A percentile compares a stretch with the other conserved stretches of the same genome.
Evolutionary conservation across 345 rosid genomes (phyloP).

Genomic region (Euphorbia lathyris): DNA sequence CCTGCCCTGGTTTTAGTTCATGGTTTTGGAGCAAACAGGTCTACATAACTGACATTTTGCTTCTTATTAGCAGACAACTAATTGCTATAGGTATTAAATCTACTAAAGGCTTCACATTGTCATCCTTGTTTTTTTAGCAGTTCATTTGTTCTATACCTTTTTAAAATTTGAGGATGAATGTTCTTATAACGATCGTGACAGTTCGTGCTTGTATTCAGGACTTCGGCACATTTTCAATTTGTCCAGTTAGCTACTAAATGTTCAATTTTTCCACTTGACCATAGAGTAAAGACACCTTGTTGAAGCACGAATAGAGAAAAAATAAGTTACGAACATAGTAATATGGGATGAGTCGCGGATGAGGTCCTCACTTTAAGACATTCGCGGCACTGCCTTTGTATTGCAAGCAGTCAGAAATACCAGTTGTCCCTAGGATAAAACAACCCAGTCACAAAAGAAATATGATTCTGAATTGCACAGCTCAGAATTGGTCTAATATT

Average conservation of each 20-base stretch:
- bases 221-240: background rate
- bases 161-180: background rate
- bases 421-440: too few relatives aligned
- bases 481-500: too few relatives aligned
- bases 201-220: background rate
- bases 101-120: slow-evolving; percentile 16
- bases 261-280: background rate
- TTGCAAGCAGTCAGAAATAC: too few relatives aligned
- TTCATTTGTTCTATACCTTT: background rate
- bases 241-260: background rate
- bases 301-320: too few relatives aligned
- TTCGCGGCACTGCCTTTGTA: too few relatives aligned
- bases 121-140: background rate
- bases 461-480: too few relatives aligned
- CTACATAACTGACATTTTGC: slow-evolving; percentile 49
- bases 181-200: background rate
- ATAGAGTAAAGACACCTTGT: too few relatives aligned
- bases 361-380: too few relatives aligned
- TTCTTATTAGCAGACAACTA: slow-evolving; percentile 51
- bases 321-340: too few relatives aligned
- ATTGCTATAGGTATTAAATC: slow-evolving; percentile 50
- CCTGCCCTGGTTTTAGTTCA: slow-evolving; percentile 83
- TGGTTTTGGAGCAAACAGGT: slow-evolving; percentile 99
- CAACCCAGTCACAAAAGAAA: too few relatives aligned
- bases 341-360: too few relatives aligned